These are phyloP conservation scores for Helichrysum umbraculigerum DNA, from an alignment of 129 eudicot species.

Conservation along the genomic window DNA sequence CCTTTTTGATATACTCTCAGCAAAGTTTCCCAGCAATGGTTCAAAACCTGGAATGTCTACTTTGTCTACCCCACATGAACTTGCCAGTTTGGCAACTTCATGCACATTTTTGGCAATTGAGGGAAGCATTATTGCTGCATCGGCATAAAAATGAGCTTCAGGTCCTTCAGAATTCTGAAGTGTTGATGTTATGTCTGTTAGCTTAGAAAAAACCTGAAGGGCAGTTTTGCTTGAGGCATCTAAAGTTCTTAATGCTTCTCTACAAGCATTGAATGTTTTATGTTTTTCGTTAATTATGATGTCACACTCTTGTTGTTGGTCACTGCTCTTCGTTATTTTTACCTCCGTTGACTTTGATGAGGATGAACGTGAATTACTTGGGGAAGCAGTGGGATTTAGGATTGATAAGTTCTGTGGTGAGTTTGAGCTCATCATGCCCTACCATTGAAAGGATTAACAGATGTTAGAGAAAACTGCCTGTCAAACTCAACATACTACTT, in stretches of 20 bases:
- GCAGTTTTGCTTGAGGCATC: conserved; percentile 55
- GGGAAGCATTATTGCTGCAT: conserved; percentile 52
- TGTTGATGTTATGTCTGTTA: conserved; percentile 27
- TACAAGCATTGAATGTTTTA: conserved; percentile 38
- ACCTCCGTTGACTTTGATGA: conserved; percentile 21
- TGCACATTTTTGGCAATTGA: conserved; percentile 53
- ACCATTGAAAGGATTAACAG: conserved; percentile 3
- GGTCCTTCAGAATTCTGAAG: conserved; percentile 25
- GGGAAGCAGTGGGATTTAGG: conserved; percentile 4
- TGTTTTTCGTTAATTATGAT: conserved; percentile 14
- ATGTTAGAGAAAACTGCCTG: not conserved
- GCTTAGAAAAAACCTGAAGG: conserved; percentile 41
- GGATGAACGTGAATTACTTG: conserved; percentile 17
- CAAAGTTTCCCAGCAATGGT: conserved; percentile 50
- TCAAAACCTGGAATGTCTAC: conserved; percentile 37
- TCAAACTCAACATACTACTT: not conserved
- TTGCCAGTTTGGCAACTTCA: conserved; percentile 41
- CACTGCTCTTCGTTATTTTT: conserved; percentile 15
- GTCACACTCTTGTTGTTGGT: conserved; percentile 29
- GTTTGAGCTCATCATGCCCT: conserved; percentile 21
- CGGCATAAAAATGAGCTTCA: conserved; percentile 44
- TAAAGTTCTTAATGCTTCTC: conserved; percentile 51
- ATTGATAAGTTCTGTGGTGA: conserved; percentile 12
- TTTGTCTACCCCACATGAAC: conserved; percentile 23
- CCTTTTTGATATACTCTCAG: conserved; percentile 50